A percentile compares a stretch with the other conserved stretches of the same genome.
Conservation (phyloP, 2,329 filamentous ascomycete genomes). For the Fusarium sp. region DNA sequence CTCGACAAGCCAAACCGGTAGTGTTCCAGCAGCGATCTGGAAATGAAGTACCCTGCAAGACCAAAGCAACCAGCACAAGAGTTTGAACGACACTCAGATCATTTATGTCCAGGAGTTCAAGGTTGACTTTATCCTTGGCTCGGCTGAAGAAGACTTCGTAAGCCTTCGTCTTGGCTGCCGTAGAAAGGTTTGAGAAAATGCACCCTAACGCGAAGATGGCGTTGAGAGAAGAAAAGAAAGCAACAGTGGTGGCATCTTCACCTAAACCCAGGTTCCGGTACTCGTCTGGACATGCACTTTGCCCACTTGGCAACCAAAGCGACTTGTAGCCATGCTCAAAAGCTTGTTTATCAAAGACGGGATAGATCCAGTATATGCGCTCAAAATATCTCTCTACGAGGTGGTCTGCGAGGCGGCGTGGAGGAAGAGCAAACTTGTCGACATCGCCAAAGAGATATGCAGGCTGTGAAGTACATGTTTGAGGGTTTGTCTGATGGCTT, state of each 20-base stretch:
- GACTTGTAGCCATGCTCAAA: neutral
- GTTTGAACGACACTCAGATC: neutral
- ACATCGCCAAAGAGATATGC: neutral
- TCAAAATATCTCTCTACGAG: neutral
- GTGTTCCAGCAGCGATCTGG: constrained; percentile 3
- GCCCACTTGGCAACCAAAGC: neutral
- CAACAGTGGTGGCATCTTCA: neutral
- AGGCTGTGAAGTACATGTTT: neutral
- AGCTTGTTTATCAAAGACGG: neutral
- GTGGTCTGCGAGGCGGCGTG: neutral
- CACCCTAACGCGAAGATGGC: neutral
- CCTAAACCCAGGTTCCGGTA: neutral
- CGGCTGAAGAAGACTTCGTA: neutral
- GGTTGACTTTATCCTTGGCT: neutral
- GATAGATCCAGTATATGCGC: neutral
- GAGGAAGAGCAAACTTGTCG: neutral
- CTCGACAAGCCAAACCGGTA: neutral
- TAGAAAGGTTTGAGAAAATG: neutral
- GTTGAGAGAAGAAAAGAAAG: neutral
- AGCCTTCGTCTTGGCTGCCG: neutral
- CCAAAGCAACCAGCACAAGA: neutral
- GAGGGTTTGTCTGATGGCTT: fast-evolving
- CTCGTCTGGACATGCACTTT: neutral
- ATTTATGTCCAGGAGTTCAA: neutral
- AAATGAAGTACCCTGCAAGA: neutral